These are phyloP conservation scores for Ophiostoma perfectum DNA, from an alignment of 2,329 filamentous ascomycete species.

Conservation along the genomic window DNA sequence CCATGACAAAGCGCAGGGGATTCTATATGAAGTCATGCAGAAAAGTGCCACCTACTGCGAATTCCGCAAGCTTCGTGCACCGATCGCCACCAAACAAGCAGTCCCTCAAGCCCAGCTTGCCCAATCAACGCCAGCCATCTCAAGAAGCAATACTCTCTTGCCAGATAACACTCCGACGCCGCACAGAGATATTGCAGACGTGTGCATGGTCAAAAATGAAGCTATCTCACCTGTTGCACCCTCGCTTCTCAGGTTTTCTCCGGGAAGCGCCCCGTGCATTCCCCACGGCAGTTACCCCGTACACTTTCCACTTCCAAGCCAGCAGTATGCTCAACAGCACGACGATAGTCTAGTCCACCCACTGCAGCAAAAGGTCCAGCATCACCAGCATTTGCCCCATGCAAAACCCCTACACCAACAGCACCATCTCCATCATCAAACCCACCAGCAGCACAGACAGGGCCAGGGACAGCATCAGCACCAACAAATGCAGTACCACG, in stretches of 20 bases:
- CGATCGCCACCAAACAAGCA: slow-evolving; percentile 41
- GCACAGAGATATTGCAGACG: neutral
- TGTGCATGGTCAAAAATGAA: slow-evolving; percentile 9
- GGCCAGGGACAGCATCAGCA: neutral
- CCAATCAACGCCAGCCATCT: slow-evolving; percentile 10
- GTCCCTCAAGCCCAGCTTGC: slow-evolving; percentile 34
- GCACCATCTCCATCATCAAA: slow-evolving; percentile 6
- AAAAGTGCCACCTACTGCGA: slow-evolving; percentile 56
- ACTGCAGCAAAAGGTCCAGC: neutral
- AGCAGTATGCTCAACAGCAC: slow-evolving; percentile 9
- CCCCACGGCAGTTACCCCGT: neutral
- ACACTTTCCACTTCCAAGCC: neutral
- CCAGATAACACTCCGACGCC: neutral
- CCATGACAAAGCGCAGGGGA: slow-evolving; percentile 53
- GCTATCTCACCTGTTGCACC: slow-evolving; percentile 9
- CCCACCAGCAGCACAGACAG: neutral
- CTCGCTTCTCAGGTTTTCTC: neutral
- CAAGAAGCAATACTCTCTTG: neutral
- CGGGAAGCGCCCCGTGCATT: neutral
- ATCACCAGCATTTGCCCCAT: slow-evolving; percentile 8
- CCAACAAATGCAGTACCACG: slow-evolving; percentile 1
- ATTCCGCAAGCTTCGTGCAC: slow-evolving; percentile 53
- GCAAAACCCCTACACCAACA: slow-evolving; percentile 19
- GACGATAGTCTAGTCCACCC: slow-evolving; percentile 14
- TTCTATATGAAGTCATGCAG: slow-evolving; percentile 58